Evolutionary conservation across 116 monocot species (phyloP).

Genomic region (Cymodocea nodosa): DNA sequence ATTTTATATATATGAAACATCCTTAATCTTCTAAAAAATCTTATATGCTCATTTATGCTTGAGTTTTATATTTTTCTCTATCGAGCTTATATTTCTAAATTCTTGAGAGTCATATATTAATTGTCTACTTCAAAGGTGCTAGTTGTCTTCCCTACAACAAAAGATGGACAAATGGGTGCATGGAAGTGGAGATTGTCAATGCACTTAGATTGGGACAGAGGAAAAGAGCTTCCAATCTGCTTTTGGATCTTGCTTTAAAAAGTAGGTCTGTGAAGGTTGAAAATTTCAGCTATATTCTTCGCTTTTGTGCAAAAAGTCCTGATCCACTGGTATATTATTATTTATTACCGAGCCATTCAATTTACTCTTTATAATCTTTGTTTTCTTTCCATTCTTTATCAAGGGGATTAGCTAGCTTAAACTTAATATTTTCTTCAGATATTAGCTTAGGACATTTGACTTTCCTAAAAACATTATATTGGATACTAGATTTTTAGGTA

Average conservation of each 20-base stretch:
- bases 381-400: too few relatives aligned
- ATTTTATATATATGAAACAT: too few relatives aligned
- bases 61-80: background rate
- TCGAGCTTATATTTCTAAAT: background rate
- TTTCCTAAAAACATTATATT: too few relatives aligned
- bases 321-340: slow-evolving; percentile 57
- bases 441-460: too few relatives aligned
- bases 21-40: too few relatives aligned
- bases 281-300: slow-evolving; percentile 51
- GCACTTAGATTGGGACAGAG: slow-evolving; percentile 52
- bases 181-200: slow-evolving; percentile 52
- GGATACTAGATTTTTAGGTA: too few relatives aligned
- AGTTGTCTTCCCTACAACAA: slow-evolving; percentile 1
- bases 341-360: background rate
- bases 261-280: slow-evolving; percentile 20
- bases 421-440: too few relatives aligned
- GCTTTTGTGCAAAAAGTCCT: slow-evolving; percentile 61
- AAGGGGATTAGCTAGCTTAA: too few relatives aligned
- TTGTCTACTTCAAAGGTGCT: slow-evolving; percentile 1
- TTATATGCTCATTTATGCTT: too few relatives aligned
- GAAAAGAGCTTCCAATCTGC: slow-evolving; percentile 47
- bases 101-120: background rate
- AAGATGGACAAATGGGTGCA: background rate
- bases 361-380: background rate
- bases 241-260: slow-evolving; percentile 21